A percentile compares a stretch with the other conserved stretches of the same genome.
Conservation (phyloP, 345 rosid genomes). For the Salix suchowensis region DNA sequence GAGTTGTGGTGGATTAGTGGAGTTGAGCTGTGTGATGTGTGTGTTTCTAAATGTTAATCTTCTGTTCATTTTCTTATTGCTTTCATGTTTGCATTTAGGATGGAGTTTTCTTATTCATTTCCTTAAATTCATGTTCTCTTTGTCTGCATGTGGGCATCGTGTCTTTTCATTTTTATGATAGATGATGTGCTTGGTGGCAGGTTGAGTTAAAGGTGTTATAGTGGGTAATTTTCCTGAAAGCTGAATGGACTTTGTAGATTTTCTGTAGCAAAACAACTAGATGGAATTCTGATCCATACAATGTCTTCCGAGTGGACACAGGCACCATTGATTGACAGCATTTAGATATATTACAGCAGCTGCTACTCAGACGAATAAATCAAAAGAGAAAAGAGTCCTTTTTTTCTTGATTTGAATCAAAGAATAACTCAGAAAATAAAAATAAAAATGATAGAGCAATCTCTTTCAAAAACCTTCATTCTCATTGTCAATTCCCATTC, state of each 20-base stretch:
- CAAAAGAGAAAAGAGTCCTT: background rate
- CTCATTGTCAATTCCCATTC: background rate
- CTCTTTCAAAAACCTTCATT: conserved; percentile 7
- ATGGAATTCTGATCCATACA: background rate
- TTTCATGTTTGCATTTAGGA: background rate
- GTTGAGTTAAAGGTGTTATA: background rate
- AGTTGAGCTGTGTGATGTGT: background rate
- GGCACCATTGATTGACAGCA: background rate
- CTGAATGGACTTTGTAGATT: background rate
- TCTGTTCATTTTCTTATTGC: background rate
- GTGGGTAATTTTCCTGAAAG: background rate
- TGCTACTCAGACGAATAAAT: background rate
- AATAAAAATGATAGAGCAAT: background rate
- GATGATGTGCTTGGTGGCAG: background rate
- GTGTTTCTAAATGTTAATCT: background rate
- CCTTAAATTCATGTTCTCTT: background rate
- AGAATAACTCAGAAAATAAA: background rate
- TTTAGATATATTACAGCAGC: background rate
- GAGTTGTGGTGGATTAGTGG: background rate
- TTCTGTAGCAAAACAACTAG: background rate
- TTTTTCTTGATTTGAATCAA: background rate
- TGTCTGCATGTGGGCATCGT: background rate
- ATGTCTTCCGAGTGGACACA: background rate
- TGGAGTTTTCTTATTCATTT: background rate
- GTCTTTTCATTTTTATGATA: background rate